Base-by-base conservation (phyloP, 163 green algal genomes). In the Scenedesmus sp. region DNA sequence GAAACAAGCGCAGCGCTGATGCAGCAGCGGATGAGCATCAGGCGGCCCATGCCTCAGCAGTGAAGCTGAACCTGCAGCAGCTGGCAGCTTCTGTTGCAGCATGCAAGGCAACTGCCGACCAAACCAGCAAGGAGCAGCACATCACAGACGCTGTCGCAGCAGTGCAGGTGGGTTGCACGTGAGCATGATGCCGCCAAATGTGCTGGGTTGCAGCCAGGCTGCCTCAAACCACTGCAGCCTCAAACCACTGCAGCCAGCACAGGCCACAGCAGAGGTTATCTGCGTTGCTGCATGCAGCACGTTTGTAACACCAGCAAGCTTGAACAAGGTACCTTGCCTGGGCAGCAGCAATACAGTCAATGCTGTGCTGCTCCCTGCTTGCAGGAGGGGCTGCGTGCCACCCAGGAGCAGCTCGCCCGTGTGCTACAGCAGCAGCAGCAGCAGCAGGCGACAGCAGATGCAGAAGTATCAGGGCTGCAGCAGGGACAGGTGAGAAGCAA, bases 381-480 rank as follows among this genome's bases (percentile, higher is more conserved):
- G 34, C 85, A 89, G 84, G 84, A 89, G 6, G 60, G 84, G 10
- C 60, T 89, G 18, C 26, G 8, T 18, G 23, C 23, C 84, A 89
- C 84, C 54, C 84, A 89, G 13, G 1, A 82, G 84, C 84, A 89
- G 84, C 84, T 89, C 4, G 57, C 20, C 4, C 20, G 4, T n/a
- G 2, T 89, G 7, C 54, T 70, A 18, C 52, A 70, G 9, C 82
- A 87, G 52, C 82, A 87, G 52, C 82, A 87, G 55, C 82, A 62
- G 46, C 5, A 86, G 79, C 18, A 60, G 18, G 34, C 34, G 34
- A 46, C 4, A 52, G 56, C 20, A 46, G 6, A 10, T 8, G 66
- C 16, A 76, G 66, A 4, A 76, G 66, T 26, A 18, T 1, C 46
- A 52, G 70, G 3, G 70, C 70, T 52, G 70, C 66, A 76, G 70